Evolutionary conservation across 225 moss, liverwort and hornwort genomes (phyloP).

Genomic region (Physcomitrium patens): DNA sequence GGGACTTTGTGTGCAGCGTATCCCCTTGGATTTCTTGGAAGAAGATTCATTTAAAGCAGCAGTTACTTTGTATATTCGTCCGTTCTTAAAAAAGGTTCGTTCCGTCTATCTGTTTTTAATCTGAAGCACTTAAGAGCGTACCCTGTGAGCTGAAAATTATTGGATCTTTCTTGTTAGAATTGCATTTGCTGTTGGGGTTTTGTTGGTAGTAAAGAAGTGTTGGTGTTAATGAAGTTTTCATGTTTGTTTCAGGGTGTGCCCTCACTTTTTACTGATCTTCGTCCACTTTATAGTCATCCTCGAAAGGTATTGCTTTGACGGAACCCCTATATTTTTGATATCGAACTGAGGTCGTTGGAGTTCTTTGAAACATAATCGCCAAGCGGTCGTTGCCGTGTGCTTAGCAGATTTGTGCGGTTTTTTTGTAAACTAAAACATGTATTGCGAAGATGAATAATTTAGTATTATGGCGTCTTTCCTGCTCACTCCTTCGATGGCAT

Average conservation of each 20-base stretch:
- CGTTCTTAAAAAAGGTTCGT: constrained; percentile 80
- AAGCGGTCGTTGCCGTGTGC: not conserved
- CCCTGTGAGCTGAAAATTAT: not conserved
- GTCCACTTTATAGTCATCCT: constrained; percentile 74
- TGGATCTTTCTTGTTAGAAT: not conserved
- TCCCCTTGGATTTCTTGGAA: constrained; percentile 94
- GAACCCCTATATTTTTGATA: not conserved
- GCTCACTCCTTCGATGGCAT: too few species aligned
- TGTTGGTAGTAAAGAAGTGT: not conserved
- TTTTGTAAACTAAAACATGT: too few species aligned
- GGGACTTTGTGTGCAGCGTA: constrained; percentile 61
- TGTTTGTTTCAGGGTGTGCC: constrained; percentile 74
- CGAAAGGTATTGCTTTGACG: constrained; percentile 53
- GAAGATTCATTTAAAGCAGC: constrained; percentile 67
- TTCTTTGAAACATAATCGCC: not conserved
- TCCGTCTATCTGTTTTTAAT: not conserved
- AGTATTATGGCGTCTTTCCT: too few species aligned
- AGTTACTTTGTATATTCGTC: constrained; percentile 69
- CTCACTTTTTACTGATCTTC: constrained; percentile 92
- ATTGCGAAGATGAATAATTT: too few species aligned
- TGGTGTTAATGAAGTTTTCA: constrained; percentile 25
- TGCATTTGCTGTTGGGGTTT: not conserved
- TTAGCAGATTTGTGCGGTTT: too few species aligned
- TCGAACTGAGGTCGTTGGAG: constrained; percentile 6
- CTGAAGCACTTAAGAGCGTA: constrained; percentile 1